A percentile compares a stretch with the other conserved stretches of the same genome.
Conservation (phyloP, 2,329 filamentous ascomycete species). For the Fusarium fracticaudum region DNA sequence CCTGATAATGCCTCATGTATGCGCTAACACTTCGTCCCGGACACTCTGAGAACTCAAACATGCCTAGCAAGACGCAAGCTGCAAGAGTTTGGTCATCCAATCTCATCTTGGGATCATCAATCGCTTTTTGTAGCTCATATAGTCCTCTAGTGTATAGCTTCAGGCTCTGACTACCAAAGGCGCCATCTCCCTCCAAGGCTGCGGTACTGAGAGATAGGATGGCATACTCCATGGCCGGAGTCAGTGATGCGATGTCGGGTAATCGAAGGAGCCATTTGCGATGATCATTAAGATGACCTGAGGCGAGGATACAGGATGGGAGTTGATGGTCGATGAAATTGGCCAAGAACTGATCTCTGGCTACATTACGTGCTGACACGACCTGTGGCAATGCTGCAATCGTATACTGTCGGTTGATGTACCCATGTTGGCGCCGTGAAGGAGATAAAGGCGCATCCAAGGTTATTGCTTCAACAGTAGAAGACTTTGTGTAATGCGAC, state of each 20-base stretch:
- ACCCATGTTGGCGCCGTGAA: fast-evolving
- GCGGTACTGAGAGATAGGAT: background rate
- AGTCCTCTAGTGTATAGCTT: background rate
- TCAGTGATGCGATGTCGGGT: fast-evolving
- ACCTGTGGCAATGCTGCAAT: fast-evolving
- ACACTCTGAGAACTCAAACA: background rate
- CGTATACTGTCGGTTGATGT: fast-evolving
- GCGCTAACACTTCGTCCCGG: background rate
- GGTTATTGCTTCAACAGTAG: fast-evolving
- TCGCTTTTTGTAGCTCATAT: background rate
- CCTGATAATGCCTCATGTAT: background rate
- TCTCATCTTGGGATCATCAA: fast-evolving
- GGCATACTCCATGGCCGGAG: background rate
- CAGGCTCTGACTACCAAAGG: fast-evolving
- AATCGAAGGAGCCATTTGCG: background rate
- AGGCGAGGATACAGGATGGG: background rate
- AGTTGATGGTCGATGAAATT: background rate
- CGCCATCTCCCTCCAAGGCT: background rate
- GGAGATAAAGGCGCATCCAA: fast-evolving
- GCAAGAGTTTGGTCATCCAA: fast-evolving
- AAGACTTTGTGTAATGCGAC: fast-evolving
- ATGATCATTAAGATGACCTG: background rate
- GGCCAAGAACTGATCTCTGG: background rate
- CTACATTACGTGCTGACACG: background rate
- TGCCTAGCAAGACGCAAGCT: background rate